Base-by-base conservation (phyloP, 1,139 yeast genomes). In the Nakaseomyces delphensis region DNA sequence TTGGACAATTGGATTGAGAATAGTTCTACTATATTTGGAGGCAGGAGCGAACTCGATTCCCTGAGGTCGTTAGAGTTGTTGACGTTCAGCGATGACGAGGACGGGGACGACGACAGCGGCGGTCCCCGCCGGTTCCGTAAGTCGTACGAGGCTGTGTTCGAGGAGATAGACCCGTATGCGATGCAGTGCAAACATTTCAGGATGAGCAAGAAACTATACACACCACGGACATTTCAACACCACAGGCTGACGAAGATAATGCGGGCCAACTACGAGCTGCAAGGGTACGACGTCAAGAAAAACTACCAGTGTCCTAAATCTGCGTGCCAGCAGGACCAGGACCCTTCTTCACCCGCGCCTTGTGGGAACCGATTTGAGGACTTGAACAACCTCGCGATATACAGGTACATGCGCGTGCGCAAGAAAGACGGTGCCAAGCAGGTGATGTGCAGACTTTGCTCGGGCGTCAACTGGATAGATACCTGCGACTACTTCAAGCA, bases 391-490 rank as follows among this genome's bases (percentile, higher is more conserved):
- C 15, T 29, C 13, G 7, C 15, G 19, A 29, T 19, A 3, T 49
- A 48, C 43, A 44, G 48, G 23, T 51, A 47, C 37, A 37, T 42
- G 31, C 46, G 52, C 29, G 40, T 31, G 16, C 9, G 14, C 6
- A 23, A 38, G 20, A 20, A 13, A 7, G 44, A 36, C 16, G 35
- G 32, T 14, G 21, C 10, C 11, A 48, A 44, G 23, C 48, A 46
- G 20, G 33, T 47, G 3, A 28, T 53, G 42, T 52, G 56, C 31
- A 35, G 55, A 29, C 44, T 46, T 20, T 53, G 57, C 36, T 45
- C 46, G 29, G 56, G 55, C 2, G 43, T 43, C 13, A 52, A 52
- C 31, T 53, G 57, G 57, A 37, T 53, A 3, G 19, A 32, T 9
- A 36, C 39, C 10, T 18, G 30, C 3, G 23, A 29, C 16, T 50